phyloP scores from a whole-genome alignment of 768 basidiomycete genomes.

The Lactarius quietus region DNA sequence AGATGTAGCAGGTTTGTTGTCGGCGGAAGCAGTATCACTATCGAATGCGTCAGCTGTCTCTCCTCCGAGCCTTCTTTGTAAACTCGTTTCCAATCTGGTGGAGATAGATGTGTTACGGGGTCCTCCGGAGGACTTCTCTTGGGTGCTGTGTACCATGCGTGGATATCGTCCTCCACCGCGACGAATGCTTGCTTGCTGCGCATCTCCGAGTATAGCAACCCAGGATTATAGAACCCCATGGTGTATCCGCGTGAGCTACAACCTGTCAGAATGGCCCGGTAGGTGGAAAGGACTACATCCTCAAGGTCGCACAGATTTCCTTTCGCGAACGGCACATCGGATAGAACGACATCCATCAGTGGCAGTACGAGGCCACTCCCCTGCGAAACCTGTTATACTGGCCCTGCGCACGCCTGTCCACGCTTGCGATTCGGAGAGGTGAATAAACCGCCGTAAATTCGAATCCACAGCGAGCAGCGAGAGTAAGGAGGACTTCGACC shows the following conservation, averaged over 20 bases:
- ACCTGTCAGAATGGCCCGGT: slow-evolving; percentile 8
- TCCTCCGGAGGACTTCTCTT: not conserved
- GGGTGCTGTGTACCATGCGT: not conserved
- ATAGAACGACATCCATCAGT: slow-evolving; percentile 21
- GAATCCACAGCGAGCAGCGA: slow-evolving; percentile 22
- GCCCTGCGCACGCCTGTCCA: slow-evolving; percentile 9
- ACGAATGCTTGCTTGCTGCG: not conserved
- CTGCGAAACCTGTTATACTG: slow-evolving; percentile 13
- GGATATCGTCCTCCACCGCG: not conserved
- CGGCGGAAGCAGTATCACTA: not conserved
- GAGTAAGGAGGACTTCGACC: slow-evolving; percentile 19
- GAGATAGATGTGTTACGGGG: slow-evolving; percentile 8
- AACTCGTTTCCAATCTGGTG: slow-evolving; percentile 16
- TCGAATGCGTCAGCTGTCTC: not conserved
- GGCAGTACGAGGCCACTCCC: slow-evolving; percentile 18
- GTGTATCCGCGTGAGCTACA: slow-evolving; percentile 12
- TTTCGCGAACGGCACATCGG: slow-evolving; percentile 3
- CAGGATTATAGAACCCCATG: slow-evolving; percentile 4
- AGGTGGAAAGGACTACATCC: slow-evolving; percentile 17
- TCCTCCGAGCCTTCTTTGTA: slow-evolving; percentile 1
- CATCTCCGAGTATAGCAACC: slow-evolving; percentile 22
- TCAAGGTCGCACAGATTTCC: slow-evolving; percentile 14
- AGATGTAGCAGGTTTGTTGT: not conserved
- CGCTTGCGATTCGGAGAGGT: not conserved
- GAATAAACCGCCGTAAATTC: slow-evolving; percentile 14